Base-by-base conservation (phyloP, 352 stramenopile genomes). In the Pythium aphanidermatum region DNA sequence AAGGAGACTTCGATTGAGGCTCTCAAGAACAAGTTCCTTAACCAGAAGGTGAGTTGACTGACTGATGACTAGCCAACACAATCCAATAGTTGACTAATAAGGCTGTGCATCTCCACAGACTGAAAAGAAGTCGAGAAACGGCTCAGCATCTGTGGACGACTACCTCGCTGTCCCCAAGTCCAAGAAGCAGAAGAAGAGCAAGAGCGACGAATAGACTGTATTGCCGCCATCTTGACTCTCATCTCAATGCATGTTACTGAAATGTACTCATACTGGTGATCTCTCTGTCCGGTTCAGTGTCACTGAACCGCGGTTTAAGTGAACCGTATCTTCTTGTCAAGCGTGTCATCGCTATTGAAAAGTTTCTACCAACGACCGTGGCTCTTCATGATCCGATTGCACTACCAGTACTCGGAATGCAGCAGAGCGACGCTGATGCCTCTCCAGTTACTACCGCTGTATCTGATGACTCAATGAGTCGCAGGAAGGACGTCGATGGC, bases 11-110 rank as follows among this genome's bases (percentile, higher is more conserved):
- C 77, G 5, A 63, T 92, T 21, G 58, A 86, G 27, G 65, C 68
- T 2, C 72, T 92, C 45, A 92, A 92, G 63, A 72, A 72, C 56
- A 92, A 92, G 44, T 89, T 92, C 54, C 65, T 90, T 11, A 83
- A 33, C 46, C 73, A 89, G 32, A 82, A 78, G 71, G 74, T 88
- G 27, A 16, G 70, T 23, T 45, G 9, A 37, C 6, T 24, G 26
- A 26, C 14, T 29, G 17, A n/a, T 13, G 16, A 30, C 30, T n/a
- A n/a, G n/a, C n/a, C n/a, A n/a, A n/a, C 28, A 33, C 26, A 37
- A 12, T 37, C 20, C 6, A n/a, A n/a, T n/a, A n/a, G n/a, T n/a
- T n/a, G n/a, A n/a, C n/a, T n/a, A n/a, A n/a, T n/a, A n/a, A n/a
- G n/a, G n/a, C n/a, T n/a, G n/a, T n/a, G n/a, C 40, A 23, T 40